These are phyloP conservation scores for Daldinia childiae DNA, from an alignment of 495 filamentous ascomycete genomes.

Conservation along the genomic window DNA sequence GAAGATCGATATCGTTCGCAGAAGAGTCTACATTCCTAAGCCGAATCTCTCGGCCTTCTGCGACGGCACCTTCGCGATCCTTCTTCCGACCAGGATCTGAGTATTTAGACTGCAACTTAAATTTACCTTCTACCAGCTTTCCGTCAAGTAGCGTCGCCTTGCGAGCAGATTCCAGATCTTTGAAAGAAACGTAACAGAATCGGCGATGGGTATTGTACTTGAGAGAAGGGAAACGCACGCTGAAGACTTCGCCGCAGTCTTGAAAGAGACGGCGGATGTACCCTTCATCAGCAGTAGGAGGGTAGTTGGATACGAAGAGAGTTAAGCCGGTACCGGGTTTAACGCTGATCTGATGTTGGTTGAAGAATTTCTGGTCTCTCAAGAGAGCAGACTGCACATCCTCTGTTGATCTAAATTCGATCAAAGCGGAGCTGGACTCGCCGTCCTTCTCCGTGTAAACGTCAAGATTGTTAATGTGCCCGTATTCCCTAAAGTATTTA, in stretches of 20 bases:
- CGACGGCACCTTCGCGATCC: constrained; percentile 79
- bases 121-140: constrained; percentile 68
- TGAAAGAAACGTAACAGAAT: constrained; percentile 94
- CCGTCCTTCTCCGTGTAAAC: constrained; percentile 66
- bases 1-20: constrained; percentile 72
- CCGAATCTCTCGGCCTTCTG: constrained; percentile 89
- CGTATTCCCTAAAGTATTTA: constrained; percentile 91
- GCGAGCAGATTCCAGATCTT: constrained; percentile 67
- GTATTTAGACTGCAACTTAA: constrained; percentile 77
- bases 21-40: constrained; percentile 76
- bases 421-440: constrained; percentile 71
- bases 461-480: constrained; percentile 79
- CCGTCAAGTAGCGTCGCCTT: constrained; percentile 77
- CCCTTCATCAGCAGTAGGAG: constrained; percentile 81
- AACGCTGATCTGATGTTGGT: constrained; percentile 74
- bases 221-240: constrained; percentile 88
- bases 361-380: constrained; percentile 78
- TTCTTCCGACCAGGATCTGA: constrained; percentile 83
- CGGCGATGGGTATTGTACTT: constrained; percentile 87
- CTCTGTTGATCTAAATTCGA: constrained; percentile 85
- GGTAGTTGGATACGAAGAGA: constrained; percentile 91
- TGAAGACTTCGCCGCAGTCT: constrained; percentile 80
- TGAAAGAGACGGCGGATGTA: constrained; percentile 82
- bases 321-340: constrained; percentile 77
- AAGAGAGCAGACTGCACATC: constrained; percentile 83